A percentile compares a stretch with the other conserved stretches of the same genome.
These are phyloP conservation scores for Phytophthora podocarpi DNA, from an alignment of 352 stramenopile species.

Conservation along the genomic window DNA sequence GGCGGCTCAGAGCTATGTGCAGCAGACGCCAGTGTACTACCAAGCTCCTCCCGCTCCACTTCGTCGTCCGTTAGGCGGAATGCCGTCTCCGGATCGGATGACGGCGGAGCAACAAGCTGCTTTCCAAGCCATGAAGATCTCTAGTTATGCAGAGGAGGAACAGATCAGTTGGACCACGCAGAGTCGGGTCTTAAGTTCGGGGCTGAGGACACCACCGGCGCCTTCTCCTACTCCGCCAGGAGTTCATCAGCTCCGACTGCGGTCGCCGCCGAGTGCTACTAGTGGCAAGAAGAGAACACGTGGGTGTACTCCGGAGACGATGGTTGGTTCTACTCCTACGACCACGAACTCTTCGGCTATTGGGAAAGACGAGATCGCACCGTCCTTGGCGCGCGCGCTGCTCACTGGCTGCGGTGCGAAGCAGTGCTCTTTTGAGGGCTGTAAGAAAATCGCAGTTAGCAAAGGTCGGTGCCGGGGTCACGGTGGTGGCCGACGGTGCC, in stretches of 20 bases:
- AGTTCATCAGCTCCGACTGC: constrained; percentile 22
- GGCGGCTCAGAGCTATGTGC: not conserved
- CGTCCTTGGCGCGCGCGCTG: constrained; percentile 44
- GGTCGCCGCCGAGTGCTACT: constrained; percentile 17
- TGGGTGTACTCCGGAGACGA: constrained; percentile 5
- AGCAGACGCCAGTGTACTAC: constrained; percentile 18
- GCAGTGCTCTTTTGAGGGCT: constrained; percentile 69
- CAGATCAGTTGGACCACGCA: constrained; percentile 16
- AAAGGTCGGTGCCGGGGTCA: constrained; percentile 76
- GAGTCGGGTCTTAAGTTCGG: constrained; percentile 10
- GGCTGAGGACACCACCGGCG: not conserved
- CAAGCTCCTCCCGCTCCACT: constrained; percentile 6
- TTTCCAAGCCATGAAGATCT: constrained; percentile 47
- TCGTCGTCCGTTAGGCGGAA: constrained; percentile 10
- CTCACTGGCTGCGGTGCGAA: constrained; percentile 65
- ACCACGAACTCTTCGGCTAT: no score
- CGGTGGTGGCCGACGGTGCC: constrained; percentile 68
- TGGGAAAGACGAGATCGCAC: constrained; percentile 41
- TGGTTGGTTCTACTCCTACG: constrained; percentile 6
- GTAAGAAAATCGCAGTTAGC: constrained; percentile 77
- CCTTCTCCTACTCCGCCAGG: not conserved
- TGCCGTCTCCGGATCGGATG: constrained; percentile 33
- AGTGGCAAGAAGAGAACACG: constrained; percentile 54
- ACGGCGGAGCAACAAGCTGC: constrained; percentile 37
- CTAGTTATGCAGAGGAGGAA: constrained; percentile 32